Conservation (phyloP, 192 early-diverging fungal genomes). For the Thoreauomyces humboldtii region DNA sequence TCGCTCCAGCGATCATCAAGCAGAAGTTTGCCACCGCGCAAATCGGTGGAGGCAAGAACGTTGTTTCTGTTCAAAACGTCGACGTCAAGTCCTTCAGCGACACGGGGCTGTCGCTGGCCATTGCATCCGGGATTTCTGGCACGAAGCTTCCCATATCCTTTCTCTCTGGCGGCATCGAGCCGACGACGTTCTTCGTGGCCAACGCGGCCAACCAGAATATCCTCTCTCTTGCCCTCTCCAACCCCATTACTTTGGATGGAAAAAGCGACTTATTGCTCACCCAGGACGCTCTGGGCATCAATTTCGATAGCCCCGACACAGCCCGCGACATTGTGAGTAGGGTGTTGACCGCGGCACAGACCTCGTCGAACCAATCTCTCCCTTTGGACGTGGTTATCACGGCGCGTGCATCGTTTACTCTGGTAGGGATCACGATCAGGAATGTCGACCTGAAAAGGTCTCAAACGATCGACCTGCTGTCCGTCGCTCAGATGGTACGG, state of each 20-base stretch:
- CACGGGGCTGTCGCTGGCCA: neutral
- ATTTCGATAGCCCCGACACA: neutral
- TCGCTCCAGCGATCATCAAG: slow-evolving; percentile 16
- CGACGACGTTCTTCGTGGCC: slow-evolving; percentile 6
- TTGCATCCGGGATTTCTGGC: neutral
- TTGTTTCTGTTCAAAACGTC: neutral
- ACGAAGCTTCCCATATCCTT: slow-evolving; percentile 13
- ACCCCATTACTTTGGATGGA: slow-evolving; percentile 10
- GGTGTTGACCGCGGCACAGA: neutral
- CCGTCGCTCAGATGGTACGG: neutral
- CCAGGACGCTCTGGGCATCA: slow-evolving; percentile 5
- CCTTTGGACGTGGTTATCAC: slow-evolving; percentile 11
- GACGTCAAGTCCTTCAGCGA: slow-evolving; percentile 12
- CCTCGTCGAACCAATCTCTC: neutral
- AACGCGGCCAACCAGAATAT: neutral
- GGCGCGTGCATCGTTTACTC: slow-evolving; percentile 1
- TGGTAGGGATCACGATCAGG: slow-evolving; percentile 16
- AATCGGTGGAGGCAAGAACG: neutral
- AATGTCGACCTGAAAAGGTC: slow-evolving; percentile 11
- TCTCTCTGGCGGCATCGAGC: slow-evolving; percentile 16
- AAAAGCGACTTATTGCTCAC: slow-evolving; percentile 7
- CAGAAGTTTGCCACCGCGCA: slow-evolving; percentile 7
- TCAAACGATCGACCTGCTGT: neutral
- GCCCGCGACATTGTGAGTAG: neutral
- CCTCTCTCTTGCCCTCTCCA: neutral